Evolutionary conservation across 345 rosid species (phyloP).

Genomic region (Eucalyptus erythrocorys): DNA sequence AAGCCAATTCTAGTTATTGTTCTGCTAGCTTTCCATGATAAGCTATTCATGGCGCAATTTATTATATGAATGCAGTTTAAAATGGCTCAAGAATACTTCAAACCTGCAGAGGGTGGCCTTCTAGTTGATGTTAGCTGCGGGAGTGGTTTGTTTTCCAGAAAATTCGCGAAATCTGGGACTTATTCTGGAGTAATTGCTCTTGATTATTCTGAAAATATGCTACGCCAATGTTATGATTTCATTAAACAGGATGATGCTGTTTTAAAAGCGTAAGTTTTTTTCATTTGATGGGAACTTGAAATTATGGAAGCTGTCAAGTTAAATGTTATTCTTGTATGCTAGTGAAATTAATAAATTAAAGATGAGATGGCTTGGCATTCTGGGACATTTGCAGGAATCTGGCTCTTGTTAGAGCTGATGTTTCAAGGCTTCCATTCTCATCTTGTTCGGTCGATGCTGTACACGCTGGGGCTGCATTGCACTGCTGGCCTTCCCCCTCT

Average conservation of each 20-base stretch:
- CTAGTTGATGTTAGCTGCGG: slow-evolving; percentile 95
- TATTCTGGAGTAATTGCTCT: slow-evolving; percentile 83
- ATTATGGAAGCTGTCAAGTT: background rate
- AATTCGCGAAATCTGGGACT: slow-evolving; percentile 64
- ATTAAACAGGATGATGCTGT: slow-evolving; percentile 49
- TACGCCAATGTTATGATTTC: slow-evolving; percentile 81
- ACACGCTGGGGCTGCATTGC: slow-evolving; percentile 95
- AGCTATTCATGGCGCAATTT: background rate
- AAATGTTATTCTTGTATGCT: background rate
- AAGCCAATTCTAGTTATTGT: background rate
- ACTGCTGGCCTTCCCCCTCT: slow-evolving; percentile 96
- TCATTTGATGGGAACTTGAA: background rate
- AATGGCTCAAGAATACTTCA: slow-evolving; percentile 91
- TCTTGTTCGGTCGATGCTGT: slow-evolving; percentile 81
- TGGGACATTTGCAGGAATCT: slow-evolving; percentile 38
- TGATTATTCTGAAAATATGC: slow-evolving; percentile 96
- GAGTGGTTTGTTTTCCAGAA: slow-evolving; percentile 88
- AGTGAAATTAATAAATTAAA: background rate
- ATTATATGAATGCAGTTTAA: slow-evolving; percentile 44
- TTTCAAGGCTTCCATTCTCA: slow-evolving; percentile 78
- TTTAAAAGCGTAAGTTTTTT: slow-evolving; percentile 14
- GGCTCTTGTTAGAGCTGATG: slow-evolving; percentile 90
- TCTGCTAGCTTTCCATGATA: background rate
- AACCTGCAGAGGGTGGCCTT: slow-evolving; percentile 64
- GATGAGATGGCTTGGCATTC: background rate